Evolutionary conservation across 805 yeast genomes (phyloP).

Genomic region (Kodamaea nitidulidarum): DNA sequence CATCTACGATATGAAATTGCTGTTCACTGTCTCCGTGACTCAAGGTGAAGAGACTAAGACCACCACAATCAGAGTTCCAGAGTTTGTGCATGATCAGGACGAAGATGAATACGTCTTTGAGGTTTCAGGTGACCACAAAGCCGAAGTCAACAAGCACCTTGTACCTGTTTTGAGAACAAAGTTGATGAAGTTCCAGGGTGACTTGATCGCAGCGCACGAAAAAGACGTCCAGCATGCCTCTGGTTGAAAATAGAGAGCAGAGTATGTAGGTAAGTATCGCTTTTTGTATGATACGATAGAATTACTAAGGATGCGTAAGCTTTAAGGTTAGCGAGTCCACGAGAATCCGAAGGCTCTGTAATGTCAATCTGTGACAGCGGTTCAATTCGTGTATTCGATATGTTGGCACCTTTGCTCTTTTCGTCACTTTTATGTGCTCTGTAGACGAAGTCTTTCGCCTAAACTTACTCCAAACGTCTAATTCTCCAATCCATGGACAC

Average conservation of each 20-base stretch:
- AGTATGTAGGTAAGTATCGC: background rate
- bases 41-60: constrained; percentile 34
- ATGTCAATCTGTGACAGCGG: too few species aligned
- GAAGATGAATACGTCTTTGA: constrained; percentile 59
- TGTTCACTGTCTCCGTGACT: constrained; percentile 37
- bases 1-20: constrained; percentile 61
- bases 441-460: too few species aligned
- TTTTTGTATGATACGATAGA: too few species aligned
- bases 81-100: constrained; percentile 73
- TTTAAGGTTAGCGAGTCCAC: too few species aligned
- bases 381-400: too few species aligned
- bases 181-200: constrained; percentile 58
- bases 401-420: too few species aligned
- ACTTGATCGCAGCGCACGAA: constrained; percentile 58
- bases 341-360: too few species aligned
- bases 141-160: constrained; percentile 45
- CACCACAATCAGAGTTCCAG: constrained; percentile 53
- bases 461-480: too few species aligned
- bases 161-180: constrained; percentile 49
- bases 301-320: too few species aligned
- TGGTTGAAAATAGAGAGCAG: constrained; percentile 8
- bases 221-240: constrained; percentile 56
- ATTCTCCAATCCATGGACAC: too few species aligned
- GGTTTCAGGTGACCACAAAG: constrained; percentile 33
- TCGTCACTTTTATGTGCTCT: too few species aligned